Evolutionary conservation across 2,329 filamentous ascomycete genomes (phyloP), one percentile per base, ranked within the genome.

Genomic region (Colletotrichum sp.): DNA sequence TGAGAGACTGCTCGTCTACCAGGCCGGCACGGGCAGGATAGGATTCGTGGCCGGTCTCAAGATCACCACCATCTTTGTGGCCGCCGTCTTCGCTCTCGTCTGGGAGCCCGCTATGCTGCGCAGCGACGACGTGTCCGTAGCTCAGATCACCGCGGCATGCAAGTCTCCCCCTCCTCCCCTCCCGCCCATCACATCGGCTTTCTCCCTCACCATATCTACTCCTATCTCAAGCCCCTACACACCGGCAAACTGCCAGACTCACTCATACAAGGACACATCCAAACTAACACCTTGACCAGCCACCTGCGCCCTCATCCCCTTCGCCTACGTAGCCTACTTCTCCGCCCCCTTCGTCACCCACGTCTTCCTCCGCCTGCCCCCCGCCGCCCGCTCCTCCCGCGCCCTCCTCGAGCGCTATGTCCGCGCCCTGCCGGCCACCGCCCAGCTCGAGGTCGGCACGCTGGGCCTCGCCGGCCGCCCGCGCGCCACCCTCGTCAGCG

Each of bases 321-420:
- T 95, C 79, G 73, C 91, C 44, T 91, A 93, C 80, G 88, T 95
- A 27, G 87, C 90, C 44, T 93, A 92, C 82, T 90, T 90, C 63
- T 92, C 93, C 3, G 88, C 91, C 1, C 94, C 95, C 5, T 94
- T 94, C 80, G 94, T 96, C 9, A 92, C 92, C 55, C 92, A 93
- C 80, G 88, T 97, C 75, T 91, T 94, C 83, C 85, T 97, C 66
- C 90, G 90, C 27, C 87, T 96, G 3, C 95, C 95, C 0, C 82
- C 87, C 1, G 90, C 90, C 78, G 94, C 93, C 19, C 91, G 94
- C 60, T 84, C 87, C 52, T 94, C 93, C 1, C 90, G 89, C 39
- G 85, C 89, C 32, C 84, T 88, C 66, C 85, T 94, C 27, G 84
- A 88, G 74, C 87, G 88, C 71, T 93, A 90, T 81, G 84, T 90